These are phyloP conservation scores for Xanthoconium stramineum DNA, from an alignment of 768 basidiomycete species.

Conservation along the genomic window DNA sequence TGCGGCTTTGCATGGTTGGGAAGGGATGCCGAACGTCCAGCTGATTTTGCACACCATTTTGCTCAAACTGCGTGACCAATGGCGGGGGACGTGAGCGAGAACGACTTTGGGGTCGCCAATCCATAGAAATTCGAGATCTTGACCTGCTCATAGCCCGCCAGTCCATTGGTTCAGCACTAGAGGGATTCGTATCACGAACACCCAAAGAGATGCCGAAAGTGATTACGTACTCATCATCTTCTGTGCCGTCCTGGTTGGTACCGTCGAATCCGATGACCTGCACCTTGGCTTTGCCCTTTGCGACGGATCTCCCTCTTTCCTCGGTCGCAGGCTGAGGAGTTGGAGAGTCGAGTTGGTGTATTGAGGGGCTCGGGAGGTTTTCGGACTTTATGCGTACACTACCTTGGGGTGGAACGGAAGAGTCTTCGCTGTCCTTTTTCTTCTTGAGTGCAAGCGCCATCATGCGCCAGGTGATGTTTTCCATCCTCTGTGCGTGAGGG, in stretches of 20 bases:
- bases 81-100: slow-evolving; percentile 76
- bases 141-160: slow-evolving; percentile 92
- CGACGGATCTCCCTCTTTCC: slow-evolving; percentile 69
- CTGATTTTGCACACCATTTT: slow-evolving; percentile 30
- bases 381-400: slow-evolving; percentile 26
- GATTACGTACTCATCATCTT: slow-evolving; percentile 70
- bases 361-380: slow-evolving; percentile 1
- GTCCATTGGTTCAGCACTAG: slow-evolving; percentile 71
- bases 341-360: slow-evolving; percentile 1
- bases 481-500: slow-evolving; percentile 94
- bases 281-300: slow-evolving; percentile 78
- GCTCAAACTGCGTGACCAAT: slow-evolving; percentile 47
- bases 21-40: slow-evolving; percentile 48
- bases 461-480: slow-evolving; percentile 98
- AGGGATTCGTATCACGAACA: slow-evolving; percentile 25
- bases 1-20: slow-evolving; percentile 30
- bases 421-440: slow-evolving; percentile 71
- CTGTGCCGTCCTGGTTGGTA: slow-evolving; percentile 62
- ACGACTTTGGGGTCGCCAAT: slow-evolving; percentile 79
- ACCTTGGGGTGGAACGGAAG: neutral
- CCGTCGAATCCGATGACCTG: slow-evolving; percentile 82
- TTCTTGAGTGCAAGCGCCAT: slow-evolving; percentile 94
- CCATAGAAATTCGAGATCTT: slow-evolving; percentile 87
- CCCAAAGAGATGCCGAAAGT: slow-evolving; percentile 18
- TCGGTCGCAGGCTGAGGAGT: slow-evolving; percentile 27